Conservation (phyloP, 1,284 basidiomycete genomes). For the Athelia psychrophila region DNA sequence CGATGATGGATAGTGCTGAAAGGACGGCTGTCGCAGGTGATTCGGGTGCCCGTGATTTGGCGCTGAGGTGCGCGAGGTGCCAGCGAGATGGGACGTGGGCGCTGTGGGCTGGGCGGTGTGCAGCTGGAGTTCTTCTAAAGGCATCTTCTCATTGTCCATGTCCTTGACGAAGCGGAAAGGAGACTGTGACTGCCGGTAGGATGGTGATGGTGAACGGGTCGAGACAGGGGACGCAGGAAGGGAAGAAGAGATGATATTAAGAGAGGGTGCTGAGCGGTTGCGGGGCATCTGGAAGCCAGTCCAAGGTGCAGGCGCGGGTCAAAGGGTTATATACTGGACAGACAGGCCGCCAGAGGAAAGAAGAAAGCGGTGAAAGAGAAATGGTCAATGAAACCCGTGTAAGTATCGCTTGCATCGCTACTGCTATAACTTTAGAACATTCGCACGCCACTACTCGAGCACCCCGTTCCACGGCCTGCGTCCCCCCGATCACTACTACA, state of each 20-base stretch:
- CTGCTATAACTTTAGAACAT: too few species aligned
- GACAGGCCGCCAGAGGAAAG: constrained; percentile 4
- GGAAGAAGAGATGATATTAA: constrained; percentile 27
- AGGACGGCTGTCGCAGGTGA: constrained; percentile 4
- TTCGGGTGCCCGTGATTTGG: constrained; percentile 10
- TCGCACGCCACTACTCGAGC: too few species aligned
- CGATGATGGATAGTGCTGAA: constrained; percentile 11
- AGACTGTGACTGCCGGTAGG: constrained; percentile 3
- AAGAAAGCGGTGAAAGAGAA: constrained; percentile 11
- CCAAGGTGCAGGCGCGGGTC: constrained; percentile 10
- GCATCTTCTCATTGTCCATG: not conserved
- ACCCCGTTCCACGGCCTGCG: too few species aligned
- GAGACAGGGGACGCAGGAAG: constrained; percentile 27
- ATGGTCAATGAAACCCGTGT: not conserved
- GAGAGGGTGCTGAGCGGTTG: constrained; percentile 20
- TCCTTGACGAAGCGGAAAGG: constrained; percentile 10
- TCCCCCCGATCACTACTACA: too few species aligned
- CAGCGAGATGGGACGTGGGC: constrained; percentile 8
- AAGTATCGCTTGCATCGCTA: too few species aligned
- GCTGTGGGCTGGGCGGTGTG: too few species aligned
- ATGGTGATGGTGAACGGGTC: constrained; percentile 14
- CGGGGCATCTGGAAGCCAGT: constrained; percentile 26
- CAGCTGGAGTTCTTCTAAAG: not conserved
- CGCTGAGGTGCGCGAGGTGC: constrained; percentile 8
- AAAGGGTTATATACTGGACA: constrained; percentile 3